phyloP scores from a whole-genome alignment of 2,329 filamentous ascomycete genomes.

The Ceratocystis harringtonii region DNA sequence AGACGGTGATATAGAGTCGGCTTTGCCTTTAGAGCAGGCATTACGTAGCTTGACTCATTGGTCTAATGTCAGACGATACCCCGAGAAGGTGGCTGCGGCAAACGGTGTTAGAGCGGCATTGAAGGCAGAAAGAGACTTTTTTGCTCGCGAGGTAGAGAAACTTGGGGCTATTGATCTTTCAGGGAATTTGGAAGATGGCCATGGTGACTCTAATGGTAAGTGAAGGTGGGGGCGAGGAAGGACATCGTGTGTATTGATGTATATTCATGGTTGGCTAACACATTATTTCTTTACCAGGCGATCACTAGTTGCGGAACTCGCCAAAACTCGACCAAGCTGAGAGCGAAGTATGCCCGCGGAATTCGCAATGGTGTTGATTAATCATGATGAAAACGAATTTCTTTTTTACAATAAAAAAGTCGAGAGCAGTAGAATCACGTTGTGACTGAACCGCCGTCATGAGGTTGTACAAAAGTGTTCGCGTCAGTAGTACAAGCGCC shows the following conservation, averaged over 20 bases:
- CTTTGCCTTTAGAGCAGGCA: constrained; percentile 80
- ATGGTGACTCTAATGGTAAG: constrained; percentile 8
- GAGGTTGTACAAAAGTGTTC: neutral
- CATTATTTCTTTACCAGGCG: neutral
- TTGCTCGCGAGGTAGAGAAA: constrained; percentile 60
- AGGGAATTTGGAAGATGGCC: constrained; percentile 6
- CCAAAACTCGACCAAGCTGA: neutral
- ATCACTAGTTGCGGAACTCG: constrained; percentile 1
- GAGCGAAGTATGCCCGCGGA: neutral
- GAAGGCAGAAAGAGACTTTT: constrained; percentile 52
- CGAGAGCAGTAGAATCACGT: too few relatives aligned
- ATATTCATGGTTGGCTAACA: neutral
- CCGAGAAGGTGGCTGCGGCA: constrained; percentile 52
- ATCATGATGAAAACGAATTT: neutral
- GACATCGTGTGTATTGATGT: neutral
- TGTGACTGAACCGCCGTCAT: neutral
- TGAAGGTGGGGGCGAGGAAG: neutral
- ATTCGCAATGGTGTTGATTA: neutral
- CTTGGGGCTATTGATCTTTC: constrained; percentile 34
- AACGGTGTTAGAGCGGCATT: constrained; percentile 23
- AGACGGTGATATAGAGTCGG: constrained; percentile 86
- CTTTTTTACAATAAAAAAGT: neutral
- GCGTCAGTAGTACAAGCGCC: neutral
- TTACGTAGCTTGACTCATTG: constrained; percentile 82
- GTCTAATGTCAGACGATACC: constrained; percentile 76